These are phyloP conservation scores for Lachnum nothofagi DNA, from an alignment of 2,329 filamentous ascomycete genomes.

Conservation along the genomic window DNA sequence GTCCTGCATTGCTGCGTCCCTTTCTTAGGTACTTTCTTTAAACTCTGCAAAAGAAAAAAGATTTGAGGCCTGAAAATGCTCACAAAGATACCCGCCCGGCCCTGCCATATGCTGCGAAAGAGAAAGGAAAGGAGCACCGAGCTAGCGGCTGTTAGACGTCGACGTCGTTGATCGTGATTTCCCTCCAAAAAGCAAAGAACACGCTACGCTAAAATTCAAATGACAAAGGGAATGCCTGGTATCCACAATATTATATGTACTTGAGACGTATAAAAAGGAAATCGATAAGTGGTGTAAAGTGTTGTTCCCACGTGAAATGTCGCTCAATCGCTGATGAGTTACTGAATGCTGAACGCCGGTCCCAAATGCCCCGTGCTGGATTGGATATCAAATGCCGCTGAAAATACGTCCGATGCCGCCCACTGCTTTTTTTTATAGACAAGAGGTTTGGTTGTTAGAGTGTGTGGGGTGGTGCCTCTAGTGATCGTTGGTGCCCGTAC, in stretches of 20 bases:
- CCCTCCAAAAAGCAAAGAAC: conserved; percentile 40
- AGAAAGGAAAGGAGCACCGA: conserved; percentile 29
- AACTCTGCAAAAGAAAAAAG: conserved; percentile 9
- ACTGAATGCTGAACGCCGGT: conserved; percentile 25
- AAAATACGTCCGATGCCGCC: conserved; percentile 23
- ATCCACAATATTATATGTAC: conserved; percentile 33
- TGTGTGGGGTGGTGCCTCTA: conserved; percentile 13
- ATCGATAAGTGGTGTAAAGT: conserved; percentile 19
- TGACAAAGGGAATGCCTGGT: conserved; percentile 34
- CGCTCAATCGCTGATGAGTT: conserved; percentile 32
- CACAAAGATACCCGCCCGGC: conserved; percentile 28
- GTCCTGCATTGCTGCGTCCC: conserved; percentile 61
- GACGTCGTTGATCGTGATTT: conserved; percentile 39
- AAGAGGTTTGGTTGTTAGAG: conserved; percentile 9
- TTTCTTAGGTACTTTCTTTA: conserved; percentile 34
- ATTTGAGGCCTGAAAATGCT: conserved; percentile 37
- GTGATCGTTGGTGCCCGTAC: conserved; percentile 26
- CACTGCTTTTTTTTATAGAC: conserved; percentile 11
- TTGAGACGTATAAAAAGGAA: conserved; percentile 19
- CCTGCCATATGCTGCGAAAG: conserved; percentile 29
- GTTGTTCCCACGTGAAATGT: conserved; percentile 28
- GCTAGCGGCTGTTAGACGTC: conserved; percentile 25
- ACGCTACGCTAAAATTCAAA: conserved; percentile 50
- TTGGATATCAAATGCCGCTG: conserved; percentile 33
- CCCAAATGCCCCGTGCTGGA: conserved; percentile 21